These are phyloP conservation scores for Gaultheria prostrata DNA, from an alignment of 148 eudicot species.

Conservation along the genomic window DNA sequence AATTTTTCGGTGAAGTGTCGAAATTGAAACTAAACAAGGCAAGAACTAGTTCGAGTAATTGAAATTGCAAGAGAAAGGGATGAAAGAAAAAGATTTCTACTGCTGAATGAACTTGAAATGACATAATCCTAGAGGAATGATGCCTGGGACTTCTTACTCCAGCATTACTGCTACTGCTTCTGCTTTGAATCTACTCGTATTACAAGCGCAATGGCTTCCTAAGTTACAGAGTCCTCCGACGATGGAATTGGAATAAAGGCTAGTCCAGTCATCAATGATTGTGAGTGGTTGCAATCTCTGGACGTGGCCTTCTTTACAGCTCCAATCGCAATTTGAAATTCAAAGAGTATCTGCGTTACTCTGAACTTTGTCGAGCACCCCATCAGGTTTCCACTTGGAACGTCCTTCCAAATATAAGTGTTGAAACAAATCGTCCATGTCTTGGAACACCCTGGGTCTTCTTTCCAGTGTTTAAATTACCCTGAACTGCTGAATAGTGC, in stretches of 20 bases:
- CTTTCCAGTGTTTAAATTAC: not conserved
- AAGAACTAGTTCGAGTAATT: not conserved
- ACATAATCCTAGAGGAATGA: not conserved
- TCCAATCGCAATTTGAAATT: not conserved
- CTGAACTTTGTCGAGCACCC: not conserved
- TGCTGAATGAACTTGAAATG: not conserved
- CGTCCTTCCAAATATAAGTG: not conserved
- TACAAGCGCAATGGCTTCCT: not conserved
- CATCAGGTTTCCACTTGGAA: not conserved
- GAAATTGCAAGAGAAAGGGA: not conserved
- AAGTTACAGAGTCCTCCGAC: not conserved
- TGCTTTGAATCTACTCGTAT: not conserved
- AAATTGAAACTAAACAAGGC: not conserved
- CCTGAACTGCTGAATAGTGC: not conserved
- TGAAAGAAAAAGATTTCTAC: not conserved
- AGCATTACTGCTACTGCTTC: not conserved
- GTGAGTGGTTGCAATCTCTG: not conserved
- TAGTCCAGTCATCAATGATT: not conserved
- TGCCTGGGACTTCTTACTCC: not conserved
- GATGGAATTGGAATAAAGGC: not conserved
- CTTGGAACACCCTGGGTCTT: not conserved
- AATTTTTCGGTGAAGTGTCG: not conserved
- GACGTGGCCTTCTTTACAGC: not conserved
- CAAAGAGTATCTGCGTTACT: not conserved
- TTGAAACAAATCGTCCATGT: not conserved